These are phyloP conservation scores for Achaetomiella virescens DNA, from an alignment of 495 filamentous ascomycete species.

Conservation along the genomic window DNA sequence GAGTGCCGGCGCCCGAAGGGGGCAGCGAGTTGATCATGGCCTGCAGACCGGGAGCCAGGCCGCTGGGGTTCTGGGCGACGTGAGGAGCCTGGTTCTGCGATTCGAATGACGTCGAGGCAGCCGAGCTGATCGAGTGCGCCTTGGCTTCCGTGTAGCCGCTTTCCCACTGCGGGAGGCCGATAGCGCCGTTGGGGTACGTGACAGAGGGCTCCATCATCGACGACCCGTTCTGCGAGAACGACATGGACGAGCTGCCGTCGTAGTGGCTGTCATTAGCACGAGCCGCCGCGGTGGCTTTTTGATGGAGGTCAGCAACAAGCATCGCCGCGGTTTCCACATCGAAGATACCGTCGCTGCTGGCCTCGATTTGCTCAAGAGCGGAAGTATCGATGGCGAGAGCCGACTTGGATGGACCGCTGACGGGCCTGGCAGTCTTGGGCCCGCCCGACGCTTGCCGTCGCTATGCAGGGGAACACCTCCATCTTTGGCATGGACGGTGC, in stretches of 20 bases:
- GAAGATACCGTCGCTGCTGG: conserved; percentile 88
- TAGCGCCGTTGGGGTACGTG: conserved; percentile 63
- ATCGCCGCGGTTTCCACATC: conserved; percentile 97
- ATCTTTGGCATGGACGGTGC: conserved; percentile 98
- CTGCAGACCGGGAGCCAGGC: conserved; percentile 55
- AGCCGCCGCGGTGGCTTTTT: conserved; percentile 86
- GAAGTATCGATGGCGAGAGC: conserved; percentile 80
- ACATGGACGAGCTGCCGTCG: conserved; percentile 63
- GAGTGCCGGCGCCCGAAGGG: conserved; percentile 65
- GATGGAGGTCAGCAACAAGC: conserved; percentile 97
- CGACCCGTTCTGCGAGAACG: conserved; percentile 64
- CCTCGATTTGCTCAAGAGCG: conserved; percentile 90
- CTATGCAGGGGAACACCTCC: conserved; percentile 91
- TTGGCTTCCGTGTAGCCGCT: conserved; percentile 68
- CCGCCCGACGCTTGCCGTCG: conserved; percentile 85
- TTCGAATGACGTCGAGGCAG: conserved; percentile 61
- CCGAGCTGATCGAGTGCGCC: conserved; percentile 59
- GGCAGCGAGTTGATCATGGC: conserved; percentile 65
- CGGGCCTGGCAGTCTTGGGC: conserved; percentile 57
- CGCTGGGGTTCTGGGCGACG: conserved; percentile 59
- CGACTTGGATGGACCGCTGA: conserved; percentile 68
- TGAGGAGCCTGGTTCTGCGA: conserved; percentile 59
- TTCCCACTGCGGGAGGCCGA: conserved; percentile 85
- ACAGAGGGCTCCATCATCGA: conserved; percentile 64
- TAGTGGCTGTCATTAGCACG: conserved; percentile 50